phyloP scores from a whole-genome alignment of 2,329 filamentous ascomycete species.

The Sporothrix curviconia region DNA sequence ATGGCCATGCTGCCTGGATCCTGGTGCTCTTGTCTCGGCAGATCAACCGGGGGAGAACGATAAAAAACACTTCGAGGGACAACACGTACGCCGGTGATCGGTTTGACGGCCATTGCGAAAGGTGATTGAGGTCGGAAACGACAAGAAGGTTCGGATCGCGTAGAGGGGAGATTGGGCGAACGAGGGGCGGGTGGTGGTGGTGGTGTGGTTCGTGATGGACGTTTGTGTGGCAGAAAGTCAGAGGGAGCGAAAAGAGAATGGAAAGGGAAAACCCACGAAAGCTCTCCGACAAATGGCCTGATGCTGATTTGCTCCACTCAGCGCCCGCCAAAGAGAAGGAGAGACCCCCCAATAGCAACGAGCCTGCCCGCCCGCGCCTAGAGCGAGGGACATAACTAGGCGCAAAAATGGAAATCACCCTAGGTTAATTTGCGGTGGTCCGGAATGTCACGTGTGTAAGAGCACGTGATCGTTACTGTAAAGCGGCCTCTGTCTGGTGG shows the following conservation, averaged over 20 bases:
- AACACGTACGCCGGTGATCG: slow-evolving; percentile 54
- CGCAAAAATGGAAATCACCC: slow-evolving; percentile 9
- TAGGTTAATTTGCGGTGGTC: slow-evolving; percentile 7
- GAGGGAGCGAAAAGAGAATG: slow-evolving; percentile 3
- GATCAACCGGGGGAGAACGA: too few species aligned
- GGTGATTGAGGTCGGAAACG: slow-evolving; percentile 12
- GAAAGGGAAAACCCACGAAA: slow-evolving; percentile 17
- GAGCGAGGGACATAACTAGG: neutral
- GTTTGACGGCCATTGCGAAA: slow-evolving; percentile 48
- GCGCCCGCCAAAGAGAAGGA: neutral
- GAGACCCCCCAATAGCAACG: neutral
- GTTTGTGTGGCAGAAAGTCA: neutral
- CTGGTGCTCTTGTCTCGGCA: neutral
- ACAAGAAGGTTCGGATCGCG: neutral
- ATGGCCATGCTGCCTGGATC: neutral
- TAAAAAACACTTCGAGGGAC: neutral
- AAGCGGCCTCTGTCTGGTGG: neutral
- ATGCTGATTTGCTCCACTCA: slow-evolving; percentile 19
- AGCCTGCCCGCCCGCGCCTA: neutral
- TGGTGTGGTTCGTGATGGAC: neutral
- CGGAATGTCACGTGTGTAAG: slow-evolving; percentile 16
- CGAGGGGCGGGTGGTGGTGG: too few species aligned
- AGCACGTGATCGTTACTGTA: neutral
- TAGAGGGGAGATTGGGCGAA: neutral
- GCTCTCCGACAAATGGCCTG: slow-evolving; percentile 20